Evolutionary conservation across 192 early-diverging fungal species (phyloP), one percentile per base, ranked within the genome.

Genomic region (Polychytrium aggregatum): DNA sequence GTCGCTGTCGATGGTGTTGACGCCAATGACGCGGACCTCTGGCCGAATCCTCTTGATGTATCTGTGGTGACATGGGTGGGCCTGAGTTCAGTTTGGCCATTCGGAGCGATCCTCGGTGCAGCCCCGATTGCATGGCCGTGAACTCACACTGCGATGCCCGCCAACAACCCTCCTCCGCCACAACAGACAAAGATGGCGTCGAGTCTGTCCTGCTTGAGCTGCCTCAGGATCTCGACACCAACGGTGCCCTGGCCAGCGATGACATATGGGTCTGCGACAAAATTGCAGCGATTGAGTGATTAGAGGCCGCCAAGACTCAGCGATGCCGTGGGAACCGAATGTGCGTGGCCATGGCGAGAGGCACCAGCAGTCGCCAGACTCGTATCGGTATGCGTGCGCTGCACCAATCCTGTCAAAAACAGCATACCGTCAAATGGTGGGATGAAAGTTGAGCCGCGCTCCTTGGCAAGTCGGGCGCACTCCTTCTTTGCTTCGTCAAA

Each of bases 191-290:
- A 75, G 9, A 75, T 68, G 20, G 66, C 72, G 44, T 64, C 60
- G 4, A 72, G 55, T 5, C 53, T 46, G 11, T 61, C 56, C 38
- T 59, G 68, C 13, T 59, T 25, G 27, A 64, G 22, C 40, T 76
- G 72, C 18, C 61, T 47, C 20, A 76, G 52, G 24, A 76, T 67
- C 47, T 76, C 73, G 16, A 73, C 52, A 7, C 63, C 72, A 37
- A 75, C 52, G 13, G 71, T 75, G 34, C 72, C 72, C 44, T 75
- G 72, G 1, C 72, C 72, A 21, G 72, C 72, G 48, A 74, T 74
- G 2, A 72, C 68, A 22, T 46, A 60, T 26, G 60, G 60, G 49
- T 68, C 53, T 55, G 22, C 16, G 16, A 4, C n/a, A n/a, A n/a
- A n/a, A n/a, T n/a, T n/a, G n/a, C n/a, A n/a, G n/a, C n/a, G n/a